phyloP scores from a whole-genome alignment of 1,284 basidiomycete genomes.

The Mycosarcoma mackinlayi region DNA sequence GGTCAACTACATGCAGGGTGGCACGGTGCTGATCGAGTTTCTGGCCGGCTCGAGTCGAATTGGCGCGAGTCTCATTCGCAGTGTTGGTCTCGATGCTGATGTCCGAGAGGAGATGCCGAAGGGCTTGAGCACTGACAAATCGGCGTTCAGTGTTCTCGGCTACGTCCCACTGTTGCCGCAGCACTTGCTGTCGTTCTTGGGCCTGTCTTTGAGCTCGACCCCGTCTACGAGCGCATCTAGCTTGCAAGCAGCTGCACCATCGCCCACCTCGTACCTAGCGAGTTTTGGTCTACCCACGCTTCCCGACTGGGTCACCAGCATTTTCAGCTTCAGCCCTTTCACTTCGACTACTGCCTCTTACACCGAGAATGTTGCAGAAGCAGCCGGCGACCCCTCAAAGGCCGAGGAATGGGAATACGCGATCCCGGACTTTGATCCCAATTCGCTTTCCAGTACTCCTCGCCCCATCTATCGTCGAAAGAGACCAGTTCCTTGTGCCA shows the following conservation, averaged over 20 bases:
- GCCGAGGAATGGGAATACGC: constrained; percentile 57
- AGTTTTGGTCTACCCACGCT: constrained; percentile 6
- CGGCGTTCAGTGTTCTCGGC: constrained; percentile 10
- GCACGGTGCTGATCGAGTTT: constrained; percentile 58
- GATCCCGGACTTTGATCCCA: constrained; percentile 52
- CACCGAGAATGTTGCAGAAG: background rate
- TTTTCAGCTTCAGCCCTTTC: constrained; percentile 18
- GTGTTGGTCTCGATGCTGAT: constrained; percentile 15
- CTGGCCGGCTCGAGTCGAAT: constrained; percentile 49
- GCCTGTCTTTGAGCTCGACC: constrained; percentile 4
- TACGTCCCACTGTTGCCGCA: constrained; percentile 52
- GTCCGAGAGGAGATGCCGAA: background rate
- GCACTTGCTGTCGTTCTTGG: constrained; percentile 48
- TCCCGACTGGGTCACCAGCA: constrained; percentile 23
- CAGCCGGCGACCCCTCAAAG: constrained; percentile 10
- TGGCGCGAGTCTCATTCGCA: constrained; percentile 47
- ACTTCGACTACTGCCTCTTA: background rate
- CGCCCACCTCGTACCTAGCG: constrained; percentile 14
- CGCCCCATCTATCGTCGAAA: constrained; percentile 54
- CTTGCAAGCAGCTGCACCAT: background rate
- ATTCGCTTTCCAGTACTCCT: constrained; percentile 38
- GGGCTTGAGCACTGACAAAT: background rate
- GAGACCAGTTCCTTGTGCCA: constrained; percentile 33
- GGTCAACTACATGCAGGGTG: constrained; percentile 47
- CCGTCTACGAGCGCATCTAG: background rate